phyloP scores from a whole-genome alignment of 352 stramenopile species.

The Globisporangium nagaii region DNA sequence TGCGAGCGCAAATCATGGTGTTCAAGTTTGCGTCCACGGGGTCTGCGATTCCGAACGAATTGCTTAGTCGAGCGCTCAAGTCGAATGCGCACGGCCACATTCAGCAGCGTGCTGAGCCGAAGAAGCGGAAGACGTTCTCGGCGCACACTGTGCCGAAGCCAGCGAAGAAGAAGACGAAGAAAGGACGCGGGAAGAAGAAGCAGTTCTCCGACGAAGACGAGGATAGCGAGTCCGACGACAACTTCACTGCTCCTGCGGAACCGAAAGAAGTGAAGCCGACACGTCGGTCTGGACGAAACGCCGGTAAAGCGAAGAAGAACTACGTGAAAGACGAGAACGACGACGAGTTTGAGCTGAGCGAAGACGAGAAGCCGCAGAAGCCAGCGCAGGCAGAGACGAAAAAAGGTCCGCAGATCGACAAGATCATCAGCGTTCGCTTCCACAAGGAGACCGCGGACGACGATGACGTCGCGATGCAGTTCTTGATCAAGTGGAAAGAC shows the following conservation, averaged over 20 bases:
- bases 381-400: slow-evolving; percentile 11
- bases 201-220: slow-evolving; percentile 74
- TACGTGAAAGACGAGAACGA: slow-evolving; percentile 81
- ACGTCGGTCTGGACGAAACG: slow-evolving; percentile 75
- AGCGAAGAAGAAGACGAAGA: slow-evolving; percentile 64
- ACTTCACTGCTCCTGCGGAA: slow-evolving; percentile 26
- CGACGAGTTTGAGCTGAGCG: slow-evolving; percentile 59
- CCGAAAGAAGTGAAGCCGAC: slow-evolving; percentile 51
- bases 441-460: slow-evolving; percentile 43
- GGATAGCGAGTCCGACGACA: slow-evolving; percentile 60
- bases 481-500: slow-evolving; percentile 99
- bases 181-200: slow-evolving; percentile 55
- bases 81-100: slow-evolving; percentile 55
- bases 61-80: slow-evolving; percentile 64
- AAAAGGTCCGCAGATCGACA: slow-evolving; percentile 89
- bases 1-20: slow-evolving; percentile 88
- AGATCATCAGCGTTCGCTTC: slow-evolving; percentile 89
- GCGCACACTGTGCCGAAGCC: slow-evolving; percentile 49
- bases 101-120: slow-evolving; percentile 49
- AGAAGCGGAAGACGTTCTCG: slow-evolving; percentile 75
- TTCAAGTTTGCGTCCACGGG: slow-evolving; percentile 87
- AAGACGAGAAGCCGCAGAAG: slow-evolving; percentile 68
- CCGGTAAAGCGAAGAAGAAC: slow-evolving; percentile 77
- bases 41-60: slow-evolving; percentile 69
- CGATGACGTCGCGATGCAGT: slow-evolving; percentile 88